Evolutionary conservation across 345 rosid genomes (phyloP), one percentile per base, ranked within the genome.

Genomic region (Crucihimalaya himalaica): DNA sequence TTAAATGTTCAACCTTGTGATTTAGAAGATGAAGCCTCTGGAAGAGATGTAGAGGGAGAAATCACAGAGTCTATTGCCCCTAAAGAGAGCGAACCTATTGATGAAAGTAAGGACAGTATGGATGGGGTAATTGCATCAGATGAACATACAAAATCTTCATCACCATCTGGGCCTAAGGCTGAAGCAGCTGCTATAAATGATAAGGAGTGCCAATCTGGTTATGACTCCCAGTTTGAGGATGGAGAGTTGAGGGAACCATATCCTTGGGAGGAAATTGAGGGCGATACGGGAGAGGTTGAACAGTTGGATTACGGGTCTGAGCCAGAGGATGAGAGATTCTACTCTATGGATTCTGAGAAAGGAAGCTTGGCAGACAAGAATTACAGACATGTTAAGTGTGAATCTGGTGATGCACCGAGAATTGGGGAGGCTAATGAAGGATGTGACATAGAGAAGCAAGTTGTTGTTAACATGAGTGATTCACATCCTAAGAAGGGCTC

Each of bases 211-310:
- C 85, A 83, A 74, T 81, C 82, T 79, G 90, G 87, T 70, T 83
- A 84, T 79, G 93, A 88, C 42, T 88, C 93, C 31, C 90, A 86
- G 76, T 84, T 86, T 69, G 93, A 88, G 81, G 93, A 88, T 63
- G 93, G 93, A 32, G 93, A 88, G 71, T 81, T 88, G 79, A 83
- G 89, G 58, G 92, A 87, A 56, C 68, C 85, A 8, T 84, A 80
- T 62, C 80, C 48, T 27, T 85, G 85, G 88, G 86, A 80, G 62
- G 86, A 83, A 51, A 69, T 62, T 19, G 83, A 72, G 47, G 79
- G 71, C 16, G 76, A 79, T 21, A 70, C 28, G 5, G 72, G 59
- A 12, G 88, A 85, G 15, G 74, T 75, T 39, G 86, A 87, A 66
- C 84, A 78, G 42, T 77, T 84, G 47, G 88, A 85, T 74, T 87